Conservation (phyloP, 2,329 filamentous ascomycete genomes). For the Pestalotiopsis sp. region DNA sequence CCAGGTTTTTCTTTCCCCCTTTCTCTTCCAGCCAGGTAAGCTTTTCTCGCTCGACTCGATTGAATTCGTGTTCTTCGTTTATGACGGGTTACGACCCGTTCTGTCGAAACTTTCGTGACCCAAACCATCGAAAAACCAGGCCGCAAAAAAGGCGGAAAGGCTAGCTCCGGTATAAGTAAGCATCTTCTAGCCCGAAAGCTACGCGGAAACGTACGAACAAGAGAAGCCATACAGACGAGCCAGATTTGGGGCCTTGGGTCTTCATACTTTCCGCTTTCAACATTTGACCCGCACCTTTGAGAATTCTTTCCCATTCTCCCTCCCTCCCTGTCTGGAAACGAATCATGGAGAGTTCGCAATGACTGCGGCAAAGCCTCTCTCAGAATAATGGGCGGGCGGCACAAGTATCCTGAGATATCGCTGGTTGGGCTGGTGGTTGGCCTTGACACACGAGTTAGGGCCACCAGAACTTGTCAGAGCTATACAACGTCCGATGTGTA, state of each 20-base stretch:
- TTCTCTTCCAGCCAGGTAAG: too few species aligned
- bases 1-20: too few species aligned
- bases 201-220: not conserved
- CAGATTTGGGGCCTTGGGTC: not conserved
- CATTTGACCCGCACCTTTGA: not conserved
- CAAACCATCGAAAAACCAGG: not conserved
- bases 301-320: not conserved
- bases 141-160: not conserved
- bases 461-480: not conserved
- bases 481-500: constrained; percentile 1
- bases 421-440: not conserved
- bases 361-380: not conserved
- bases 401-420: not conserved
- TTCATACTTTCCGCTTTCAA: not conserved
- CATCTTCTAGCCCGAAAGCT: not conserved
- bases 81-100: not conserved
- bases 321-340: not conserved
- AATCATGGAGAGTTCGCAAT: not conserved
- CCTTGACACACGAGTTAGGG: not conserved
- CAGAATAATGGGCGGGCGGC: not conserved
- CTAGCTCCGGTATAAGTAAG: not conserved
- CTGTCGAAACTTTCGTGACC: not conserved
- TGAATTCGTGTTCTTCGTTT: not conserved
- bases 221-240: too few species aligned
- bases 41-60: not conserved